Base-by-base conservation (phyloP, 192 early-diverging fungal species). In the Gonapodya prolifera region DNA sequence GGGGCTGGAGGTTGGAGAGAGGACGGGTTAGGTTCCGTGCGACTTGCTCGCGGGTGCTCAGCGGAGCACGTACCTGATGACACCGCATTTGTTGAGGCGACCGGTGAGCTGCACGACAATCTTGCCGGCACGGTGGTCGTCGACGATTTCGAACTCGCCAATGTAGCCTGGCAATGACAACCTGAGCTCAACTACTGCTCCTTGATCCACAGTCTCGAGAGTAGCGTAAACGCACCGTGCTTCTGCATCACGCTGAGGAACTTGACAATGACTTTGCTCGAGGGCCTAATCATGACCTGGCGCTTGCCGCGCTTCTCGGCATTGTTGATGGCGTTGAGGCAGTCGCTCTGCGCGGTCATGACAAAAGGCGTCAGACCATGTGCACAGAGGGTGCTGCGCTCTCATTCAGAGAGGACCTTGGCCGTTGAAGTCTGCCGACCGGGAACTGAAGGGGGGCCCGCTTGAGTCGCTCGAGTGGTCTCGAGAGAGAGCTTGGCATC, bases 221-320 rank as follows among this genome's bases (percentile, higher is more conserved):
- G 77, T 78, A 77, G 69, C 69, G 79, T 76, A 77, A 78, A 90
- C 91, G 78, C 86, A 94, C 93, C 95, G 85, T 97, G 94, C 88
- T 94, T 93, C 89, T 97, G 97, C 96, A 99, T 99, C 80, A 97
- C 95, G 79, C 94, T 93, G 71, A 99, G 87, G 91, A 99, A 99
- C 91, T 96, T 96, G 89, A 97, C 89, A 79, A 99, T 92, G 85
- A 99, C 96, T 90, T 97, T 97, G 83, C 95, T 97, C 83, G 91
- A 93, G 80, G 97, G 97, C 80, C 96, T 94, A 85, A 99, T 86
- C 81, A 97, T 83, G 69, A 97, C 96, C 89, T 99, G 97, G 83
- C 96, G 93, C 92, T 97, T 97, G 75, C 97, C 97, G 83, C 89
- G 91, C 85, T 93, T 94, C 91, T 99, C 97, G 81, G 97, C 97